Evolutionary conservation across 371 early-diverging fungal species (phyloP), one percentile per base, ranked within the genome.

Genomic region (Haplosporangium sp.): DNA sequence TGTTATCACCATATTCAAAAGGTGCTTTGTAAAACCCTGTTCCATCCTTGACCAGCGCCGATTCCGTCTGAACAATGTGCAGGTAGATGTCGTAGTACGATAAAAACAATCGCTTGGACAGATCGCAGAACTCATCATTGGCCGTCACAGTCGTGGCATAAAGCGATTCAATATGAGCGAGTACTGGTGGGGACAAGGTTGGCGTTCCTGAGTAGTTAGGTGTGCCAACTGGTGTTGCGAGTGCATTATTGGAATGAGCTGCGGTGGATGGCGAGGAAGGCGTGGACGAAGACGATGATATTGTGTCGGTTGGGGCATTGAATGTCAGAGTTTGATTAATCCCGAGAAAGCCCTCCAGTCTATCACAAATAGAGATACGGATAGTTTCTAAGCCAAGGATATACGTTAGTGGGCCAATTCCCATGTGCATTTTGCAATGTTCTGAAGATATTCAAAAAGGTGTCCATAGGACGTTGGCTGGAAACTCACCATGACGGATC

Each of bases 321-420:
- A 51, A 64, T 12, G 21, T 53, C 3, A 59, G 23, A 37, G 42
- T 69, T 43, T 66, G 71, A 18, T 81, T 81, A 41, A 84, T 67
- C 12, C 68, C 81, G 21, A 82, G 68, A 29, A 81, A 76, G 23
- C 80, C 61, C 55, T 88, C 89, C 55, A 88, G 56, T 10, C 89
- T 82, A 52, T 86, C 85, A 65, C 86, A 86, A 9, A 89, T 55
- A 11, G 85, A 80, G 23, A 89, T 81, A 14, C 89, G 83, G 36
- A 89, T 66, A 3, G 89, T 89, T 62, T 89, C 89, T 86, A 67
- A 23, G 71, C 13, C 53, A 58, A 51, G 23, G 16, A 21, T 11
- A 54, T 5, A 36, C 9, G 23, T 29, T 29, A 29, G 4, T 29
- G 4, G 29, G 29, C 29, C 29, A 29, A 29, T 29, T 29, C 29